Base-by-base conservation (phyloP, 805 yeast genomes). In the Saturnispora halmiae region DNA sequence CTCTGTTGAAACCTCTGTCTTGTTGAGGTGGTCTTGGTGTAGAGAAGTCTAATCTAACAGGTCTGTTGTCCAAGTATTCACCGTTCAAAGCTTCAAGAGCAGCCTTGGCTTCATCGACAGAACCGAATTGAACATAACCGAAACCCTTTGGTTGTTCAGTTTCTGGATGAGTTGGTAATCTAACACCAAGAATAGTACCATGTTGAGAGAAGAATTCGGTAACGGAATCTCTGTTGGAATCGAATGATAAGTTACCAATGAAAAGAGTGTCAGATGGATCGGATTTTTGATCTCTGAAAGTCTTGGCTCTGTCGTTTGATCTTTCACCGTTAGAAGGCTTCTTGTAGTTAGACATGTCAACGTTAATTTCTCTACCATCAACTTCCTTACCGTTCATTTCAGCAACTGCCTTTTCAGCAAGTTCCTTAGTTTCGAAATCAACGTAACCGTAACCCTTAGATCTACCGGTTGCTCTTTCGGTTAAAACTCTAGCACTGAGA, bases 81-180 rank as follows among this genome's bases (percentile, higher is more conserved):
- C 97, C 97, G 63, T 85, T 83, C 66, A 87, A 65, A 43, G 82
- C 88, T 50, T 81, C 86, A 49, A 83, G 67, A 42, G 97, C 97
- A 47, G 79, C 75, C 65, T 80, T 75, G 53, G 98, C 96, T 63
- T 85, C 95, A 34, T 88, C 97, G 50, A 83, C 70, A 44, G 81
- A 72, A 34, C 82, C 70, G 61, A 75, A 90, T 70, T 92, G 97
- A 44, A 90, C 96, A 67, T 92, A 92, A 52, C 97, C 98, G 69
- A 92, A 92, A 53, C 98, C 98, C 77, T 92, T 92, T 65, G 95
- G 94, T 70, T 90, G 96, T 65, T 87, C 94, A 51, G 97, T 88
- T 65, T 90, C 97, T 59, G 96, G 96, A 70, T 92, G 94, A 33
- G 97, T 90, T 65, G 98, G 98, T 52, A 92, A 71, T 72, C 98